A percentile compares a stretch with the other conserved stretches of the same genome.
Conservation (phyloP, 805 yeast genomes). For the Kodamaea hsintzibuensis region DNA sequence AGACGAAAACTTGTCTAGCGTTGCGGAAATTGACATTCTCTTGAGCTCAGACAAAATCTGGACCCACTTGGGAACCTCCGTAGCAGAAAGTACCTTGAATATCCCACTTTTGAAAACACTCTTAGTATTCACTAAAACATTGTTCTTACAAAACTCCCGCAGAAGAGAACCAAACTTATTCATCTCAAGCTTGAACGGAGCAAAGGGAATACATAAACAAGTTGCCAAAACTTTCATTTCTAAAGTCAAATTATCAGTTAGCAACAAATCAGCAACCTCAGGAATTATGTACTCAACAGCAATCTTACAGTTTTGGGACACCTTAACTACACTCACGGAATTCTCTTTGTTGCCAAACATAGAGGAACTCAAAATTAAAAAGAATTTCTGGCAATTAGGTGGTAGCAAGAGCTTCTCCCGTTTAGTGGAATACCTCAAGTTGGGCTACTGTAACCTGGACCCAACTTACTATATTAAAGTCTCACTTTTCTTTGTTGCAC, state of each 20-base stretch:
- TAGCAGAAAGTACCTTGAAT: conserved; percentile 27
- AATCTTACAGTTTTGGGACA: conserved; percentile 49
- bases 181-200: conserved; percentile 14
- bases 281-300: conserved; percentile 46
- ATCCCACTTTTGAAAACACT: conserved; percentile 32
- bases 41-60: conserved; percentile 30
- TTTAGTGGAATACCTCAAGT: conserved; percentile 45
- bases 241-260: conserved; percentile 38
- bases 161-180: conserved; percentile 16
- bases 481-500: conserved; percentile 21
- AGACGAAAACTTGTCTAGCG: conserved; percentile 11
- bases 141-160: conserved; percentile 16
- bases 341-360: conserved; percentile 17
- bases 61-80: conserved; percentile 30
- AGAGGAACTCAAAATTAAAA: conserved; percentile 32
- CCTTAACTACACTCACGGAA: conserved; percentile 43
- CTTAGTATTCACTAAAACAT: conserved; percentile 21
- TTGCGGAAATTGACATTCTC: conserved; percentile 12
- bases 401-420: conserved; percentile 44
- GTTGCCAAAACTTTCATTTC: conserved; percentile 48
- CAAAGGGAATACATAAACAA: conserved; percentile 35
- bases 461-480: conserved; percentile 47
- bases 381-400: conserved; percentile 53
- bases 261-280: conserved; percentile 17
- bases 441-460: conserved; percentile 57